Conservation (phyloP, 1,139 yeast species). For the Blastobotrys buckinghamii region DNA sequence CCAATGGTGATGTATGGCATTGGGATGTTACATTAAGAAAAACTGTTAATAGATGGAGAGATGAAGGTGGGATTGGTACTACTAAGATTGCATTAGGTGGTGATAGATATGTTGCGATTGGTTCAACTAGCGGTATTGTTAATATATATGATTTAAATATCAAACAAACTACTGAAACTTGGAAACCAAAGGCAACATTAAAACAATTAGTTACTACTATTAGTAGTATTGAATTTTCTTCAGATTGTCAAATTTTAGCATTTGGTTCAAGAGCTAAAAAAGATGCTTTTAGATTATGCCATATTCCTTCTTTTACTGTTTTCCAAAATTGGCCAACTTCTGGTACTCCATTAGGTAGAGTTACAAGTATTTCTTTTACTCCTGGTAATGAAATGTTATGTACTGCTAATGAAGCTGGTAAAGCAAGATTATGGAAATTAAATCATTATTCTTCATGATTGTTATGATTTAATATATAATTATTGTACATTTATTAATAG, state of each 20-base stretch:
- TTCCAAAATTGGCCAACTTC: constrained; percentile 97
- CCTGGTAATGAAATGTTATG: constrained; percentile 81
- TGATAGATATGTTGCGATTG: constrained; percentile 83
- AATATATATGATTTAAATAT: constrained; percentile 66
- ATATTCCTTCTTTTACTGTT: constrained; percentile 80
- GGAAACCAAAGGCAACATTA: constrained; percentile 44
- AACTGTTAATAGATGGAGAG: constrained; percentile 69
- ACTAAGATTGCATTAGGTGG: constrained; percentile 71
- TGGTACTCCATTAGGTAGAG: constrained; percentile 91
- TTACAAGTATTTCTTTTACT: constrained; percentile 75
- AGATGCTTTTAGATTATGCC: constrained; percentile 83
- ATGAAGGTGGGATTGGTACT: constrained; percentile 79
- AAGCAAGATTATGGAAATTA: constrained; percentile 82
- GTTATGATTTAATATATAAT: too few species aligned
- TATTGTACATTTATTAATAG: too few species aligned
- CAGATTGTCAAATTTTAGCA: constrained; percentile 85
- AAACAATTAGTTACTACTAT: constrained; percentile 82
- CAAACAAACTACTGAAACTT: constrained; percentile 20
- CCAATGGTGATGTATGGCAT: constrained; percentile 90
- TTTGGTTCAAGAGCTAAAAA: constrained; percentile 81
- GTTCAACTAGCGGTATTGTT: constrained; percentile 84
- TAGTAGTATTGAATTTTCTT: constrained; percentile 65
- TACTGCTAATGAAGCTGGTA: constrained; percentile 87
- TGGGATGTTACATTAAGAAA: constrained; percentile 50
- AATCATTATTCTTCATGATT: constrained; percentile 59